A percentile compares a stretch with the other conserved stretches of the same genome.
Evolutionary conservation across 176 grass and related monocot genomes (phyloP).

Genomic region (Triticum dicoccoides): DNA sequence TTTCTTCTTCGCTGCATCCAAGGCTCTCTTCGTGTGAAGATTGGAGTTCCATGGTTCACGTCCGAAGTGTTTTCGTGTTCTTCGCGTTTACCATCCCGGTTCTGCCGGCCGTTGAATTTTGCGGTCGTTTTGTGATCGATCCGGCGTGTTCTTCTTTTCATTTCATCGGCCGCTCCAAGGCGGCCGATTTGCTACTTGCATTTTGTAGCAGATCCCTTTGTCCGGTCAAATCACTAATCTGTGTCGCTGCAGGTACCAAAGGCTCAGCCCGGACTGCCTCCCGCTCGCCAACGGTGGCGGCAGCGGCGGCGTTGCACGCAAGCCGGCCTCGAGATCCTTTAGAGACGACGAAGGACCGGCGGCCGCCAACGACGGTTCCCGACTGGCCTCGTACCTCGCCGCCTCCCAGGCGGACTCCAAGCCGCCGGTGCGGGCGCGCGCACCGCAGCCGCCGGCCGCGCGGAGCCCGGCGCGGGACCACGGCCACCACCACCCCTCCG

Average conservation of each 20-base stretch:
- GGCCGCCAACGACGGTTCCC: conserved; percentile 19
- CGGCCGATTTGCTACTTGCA: conserved; percentile 28
- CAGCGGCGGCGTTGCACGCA: conserved; percentile 32
- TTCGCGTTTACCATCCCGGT: not conserved
- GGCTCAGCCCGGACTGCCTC: conserved; percentile 74
- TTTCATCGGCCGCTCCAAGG: not conserved
- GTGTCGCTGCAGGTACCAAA: conserved; percentile 59
- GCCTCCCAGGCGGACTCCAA: conserved; percentile 24
- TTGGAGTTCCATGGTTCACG: not conserved
- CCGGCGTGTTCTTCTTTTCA: conserved; percentile 7
- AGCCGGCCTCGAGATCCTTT: conserved; percentile 29
- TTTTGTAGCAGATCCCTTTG: conserved; percentile 39
- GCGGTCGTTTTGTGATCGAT: not conserved
- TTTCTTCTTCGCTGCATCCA: not conserved
- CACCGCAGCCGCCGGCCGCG: conserved; percentile 2
- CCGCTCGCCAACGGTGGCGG: conserved; percentile 47
- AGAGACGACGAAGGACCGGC: conserved; percentile 38
- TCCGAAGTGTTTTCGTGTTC: not conserved
- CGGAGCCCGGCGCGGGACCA: conserved; percentile 39
- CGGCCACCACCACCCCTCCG: conserved; percentile 29
- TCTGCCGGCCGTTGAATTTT: not conserved
- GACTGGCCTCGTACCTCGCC: conserved; percentile 26
- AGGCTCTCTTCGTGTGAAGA: not conserved
- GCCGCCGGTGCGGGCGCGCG: conserved; percentile 22
- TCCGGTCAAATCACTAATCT: conserved; percentile 21